Conservation (phyloP, 345 rosid species). For the Syzygium jambos region DNA sequence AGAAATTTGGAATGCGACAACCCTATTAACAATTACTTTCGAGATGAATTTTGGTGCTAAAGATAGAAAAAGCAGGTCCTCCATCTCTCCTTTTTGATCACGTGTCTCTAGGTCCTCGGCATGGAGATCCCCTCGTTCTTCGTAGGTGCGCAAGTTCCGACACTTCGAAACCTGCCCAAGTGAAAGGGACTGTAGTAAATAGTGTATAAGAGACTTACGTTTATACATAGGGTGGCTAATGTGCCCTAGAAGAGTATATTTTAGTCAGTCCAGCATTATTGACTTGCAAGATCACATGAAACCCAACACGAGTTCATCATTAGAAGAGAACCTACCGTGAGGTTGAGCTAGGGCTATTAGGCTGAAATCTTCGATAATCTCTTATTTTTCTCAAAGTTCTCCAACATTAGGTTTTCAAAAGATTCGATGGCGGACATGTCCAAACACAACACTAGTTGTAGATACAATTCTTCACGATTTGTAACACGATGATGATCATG, state of each 20-base stretch:
- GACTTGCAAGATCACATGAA: neutral
- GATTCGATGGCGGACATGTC: neutral
- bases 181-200: neutral
- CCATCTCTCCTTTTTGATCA: neutral
- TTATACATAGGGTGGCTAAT: neutral
- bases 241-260: neutral
- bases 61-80: neutral
- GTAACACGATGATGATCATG: neutral
- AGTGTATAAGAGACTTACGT: neutral
- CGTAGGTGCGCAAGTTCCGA: neutral
- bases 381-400: too few species aligned
- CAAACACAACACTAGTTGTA: accelerated
- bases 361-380: too few species aligned
- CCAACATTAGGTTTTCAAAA: neutral
- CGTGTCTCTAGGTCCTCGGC: neutral
- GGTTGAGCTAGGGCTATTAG: neutral
- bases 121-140: neutral
- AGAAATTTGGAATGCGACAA: neutral
- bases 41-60: too few species aligned
- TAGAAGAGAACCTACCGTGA: neutral
- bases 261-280: neutral
- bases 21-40: too few species aligned
- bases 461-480: neutral
- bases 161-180: neutral
- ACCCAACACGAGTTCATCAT: neutral